Evolutionary conservation across 1,284 basidiomycete genomes (phyloP).

Genomic region (Ustilago nuda): DNA sequence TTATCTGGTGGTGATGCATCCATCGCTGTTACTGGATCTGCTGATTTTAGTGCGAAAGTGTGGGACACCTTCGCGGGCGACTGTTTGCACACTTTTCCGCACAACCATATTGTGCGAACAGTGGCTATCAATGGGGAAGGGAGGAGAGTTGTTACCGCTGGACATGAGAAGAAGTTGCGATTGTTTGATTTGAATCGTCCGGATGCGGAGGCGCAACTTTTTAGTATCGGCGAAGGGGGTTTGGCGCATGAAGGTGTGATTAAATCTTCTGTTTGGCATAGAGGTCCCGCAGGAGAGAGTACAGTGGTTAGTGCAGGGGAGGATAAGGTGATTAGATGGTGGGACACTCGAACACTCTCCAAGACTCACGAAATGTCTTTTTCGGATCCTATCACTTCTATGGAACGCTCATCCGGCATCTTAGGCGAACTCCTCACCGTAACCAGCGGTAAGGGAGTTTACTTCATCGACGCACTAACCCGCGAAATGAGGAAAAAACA

Average conservation of each 20-base stretch:
- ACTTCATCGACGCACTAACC: conserved; percentile 74
- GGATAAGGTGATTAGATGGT: conserved; percentile 91
- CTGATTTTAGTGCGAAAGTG: conserved; percentile 97
- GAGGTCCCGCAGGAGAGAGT: conserved; percentile 72
- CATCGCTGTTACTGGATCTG: conserved; percentile 90
- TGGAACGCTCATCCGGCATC: conserved; percentile 81
- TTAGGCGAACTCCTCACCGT: conserved; percentile 87
- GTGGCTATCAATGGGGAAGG: conserved; percentile 83
- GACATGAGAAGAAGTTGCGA: conserved; percentile 96
- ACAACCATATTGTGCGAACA: conserved; percentile 97
- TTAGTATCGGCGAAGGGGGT: conserved; percentile 72
- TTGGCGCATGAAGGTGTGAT: conserved; percentile 83
- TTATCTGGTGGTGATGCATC: conserved; percentile 77
- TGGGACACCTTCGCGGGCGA: conserved; percentile 96
- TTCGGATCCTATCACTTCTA: conserved; percentile 85
- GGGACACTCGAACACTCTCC: conserved; percentile 86
- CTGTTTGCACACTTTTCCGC: conserved; percentile 88
- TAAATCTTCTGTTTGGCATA: conserved; percentile 91
- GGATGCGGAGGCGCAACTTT: conserved; percentile 86
- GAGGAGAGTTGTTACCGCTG: conserved; percentile 84
- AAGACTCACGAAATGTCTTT: conserved; percentile 81
- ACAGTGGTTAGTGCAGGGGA: conserved; percentile 87
- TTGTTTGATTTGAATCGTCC: conserved; percentile 81
- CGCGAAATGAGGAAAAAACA: conserved; percentile 50
- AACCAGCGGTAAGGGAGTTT: conserved; percentile 89